Conservation (phyloP, 352 stramenopile genomes). For the Globisporangium nodosum region DNA sequence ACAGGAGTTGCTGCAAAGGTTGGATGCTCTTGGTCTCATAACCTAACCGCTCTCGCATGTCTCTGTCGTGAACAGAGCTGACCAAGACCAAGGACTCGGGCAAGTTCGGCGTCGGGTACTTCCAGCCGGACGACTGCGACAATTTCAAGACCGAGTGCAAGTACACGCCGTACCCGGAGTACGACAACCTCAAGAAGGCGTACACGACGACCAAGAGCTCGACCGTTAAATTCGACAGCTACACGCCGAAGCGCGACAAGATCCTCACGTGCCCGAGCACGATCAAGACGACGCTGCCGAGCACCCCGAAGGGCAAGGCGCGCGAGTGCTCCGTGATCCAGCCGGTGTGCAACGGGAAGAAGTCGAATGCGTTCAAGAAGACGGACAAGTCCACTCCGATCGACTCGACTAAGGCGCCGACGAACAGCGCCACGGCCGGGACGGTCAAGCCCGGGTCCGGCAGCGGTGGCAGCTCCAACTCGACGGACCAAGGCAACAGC, state of each 20-base stretch:
- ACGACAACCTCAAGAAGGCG: slow-evolving; percentile 38
- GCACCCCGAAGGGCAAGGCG: slow-evolving; percentile 31
- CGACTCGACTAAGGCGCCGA: slow-evolving; percentile 7
- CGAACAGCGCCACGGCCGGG: slow-evolving; percentile 7
- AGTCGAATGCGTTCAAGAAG: slow-evolving; percentile 56
- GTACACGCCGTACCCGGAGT: slow-evolving; percentile 46
- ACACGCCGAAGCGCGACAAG: slow-evolving; percentile 17
- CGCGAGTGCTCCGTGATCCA: slow-evolving; percentile 44
- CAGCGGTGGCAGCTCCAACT: neutral
- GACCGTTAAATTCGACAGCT: slow-evolving; percentile 31
- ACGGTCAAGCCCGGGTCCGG: slow-evolving; percentile 1
- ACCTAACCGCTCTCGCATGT: neutral
- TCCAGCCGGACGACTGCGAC: slow-evolving; percentile 38
- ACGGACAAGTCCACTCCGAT: slow-evolving; percentile 7
- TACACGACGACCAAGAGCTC: slow-evolving; percentile 41
- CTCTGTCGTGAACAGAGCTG: slow-evolving; percentile 9
- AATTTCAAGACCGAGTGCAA: slow-evolving; percentile 29
- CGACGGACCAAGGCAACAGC: slow-evolving; percentile 1
- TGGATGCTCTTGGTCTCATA: neutral
- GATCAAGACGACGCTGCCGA: slow-evolving; percentile 17
- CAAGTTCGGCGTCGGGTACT: slow-evolving; percentile 45
- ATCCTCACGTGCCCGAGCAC: slow-evolving; percentile 25
- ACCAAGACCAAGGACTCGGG: slow-evolving; percentile 29
- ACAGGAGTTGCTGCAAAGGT: no score
- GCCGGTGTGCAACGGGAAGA: slow-evolving; percentile 48